Conservation (phyloP, 805 yeast genomes). For the Candida hispaniensis region DNA sequence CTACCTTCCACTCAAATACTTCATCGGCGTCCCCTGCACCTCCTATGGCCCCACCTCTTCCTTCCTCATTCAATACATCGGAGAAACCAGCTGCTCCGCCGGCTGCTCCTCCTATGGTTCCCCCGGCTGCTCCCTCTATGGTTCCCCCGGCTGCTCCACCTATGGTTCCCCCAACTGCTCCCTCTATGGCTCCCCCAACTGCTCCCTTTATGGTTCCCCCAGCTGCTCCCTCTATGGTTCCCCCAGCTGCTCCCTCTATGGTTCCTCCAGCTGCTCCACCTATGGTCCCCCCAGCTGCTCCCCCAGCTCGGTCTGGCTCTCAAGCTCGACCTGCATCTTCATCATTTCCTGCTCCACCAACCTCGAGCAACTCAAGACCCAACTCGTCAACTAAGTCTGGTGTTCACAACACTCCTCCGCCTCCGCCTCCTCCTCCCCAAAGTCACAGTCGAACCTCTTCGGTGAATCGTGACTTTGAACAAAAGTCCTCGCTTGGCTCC, state of each 20-base stretch:
- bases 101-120: conserved; percentile 17
- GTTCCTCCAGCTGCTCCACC: conserved; percentile 17
- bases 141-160: conserved; percentile 27
- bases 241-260: conserved; percentile 22
- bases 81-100: conserved; percentile 10
- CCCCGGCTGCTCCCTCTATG: conserved; percentile 25
- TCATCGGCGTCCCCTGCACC: conserved; percentile 17
- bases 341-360: conserved; percentile 24
- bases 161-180: conserved; percentile 24
- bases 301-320: conserved; percentile 24
- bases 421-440: conserved; percentile 27
- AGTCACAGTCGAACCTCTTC: conserved; percentile 17
- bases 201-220: no score
- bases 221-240: no score
- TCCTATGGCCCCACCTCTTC: conserved; percentile 20
- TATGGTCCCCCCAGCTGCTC: conserved; percentile 24
- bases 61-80: conserved; percentile 4
- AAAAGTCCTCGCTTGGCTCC: conserved; percentile 19
- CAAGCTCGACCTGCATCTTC: conserved; percentile 22
- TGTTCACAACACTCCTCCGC: no score
- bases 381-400: no score
- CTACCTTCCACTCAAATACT: conserved; percentile 14
- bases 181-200: no score
- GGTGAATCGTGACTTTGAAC: conserved; percentile 6
- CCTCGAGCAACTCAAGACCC: conserved; percentile 20